Conservation (phyloP, 1,139 yeast species). For the Suhomyces ambrosiae region DNA sequence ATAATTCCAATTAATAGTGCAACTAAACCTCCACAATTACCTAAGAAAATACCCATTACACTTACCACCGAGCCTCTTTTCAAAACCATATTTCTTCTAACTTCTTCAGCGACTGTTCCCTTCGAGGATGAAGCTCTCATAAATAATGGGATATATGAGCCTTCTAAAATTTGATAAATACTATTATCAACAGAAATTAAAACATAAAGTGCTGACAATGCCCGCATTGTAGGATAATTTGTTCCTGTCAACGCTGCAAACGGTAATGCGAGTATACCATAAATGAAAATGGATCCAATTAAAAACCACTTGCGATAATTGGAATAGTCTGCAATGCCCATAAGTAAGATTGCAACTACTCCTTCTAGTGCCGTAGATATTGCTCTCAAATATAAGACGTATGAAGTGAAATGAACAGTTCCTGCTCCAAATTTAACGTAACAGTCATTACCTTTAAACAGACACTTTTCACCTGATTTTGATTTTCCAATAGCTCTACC, state of each 20-base stretch:
- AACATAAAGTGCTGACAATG: constrained; percentile 35
- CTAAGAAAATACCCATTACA: constrained; percentile 40
- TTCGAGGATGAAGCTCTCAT: constrained; percentile 33
- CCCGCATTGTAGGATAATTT: constrained; percentile 26
- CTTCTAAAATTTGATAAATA: constrained; percentile 44
- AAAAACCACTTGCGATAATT: constrained; percentile 39
- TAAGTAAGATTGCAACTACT: constrained; percentile 35
- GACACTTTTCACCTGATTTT: constrained; percentile 29
- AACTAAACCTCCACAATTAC: constrained; percentile 44
- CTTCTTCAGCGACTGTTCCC: constrained; percentile 27
- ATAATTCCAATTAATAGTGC: constrained; percentile 44
- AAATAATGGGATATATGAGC: constrained; percentile 46
- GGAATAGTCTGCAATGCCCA: constrained; percentile 50
- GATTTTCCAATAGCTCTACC: constrained; percentile 37
- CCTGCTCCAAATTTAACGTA: constrained; percentile 40
- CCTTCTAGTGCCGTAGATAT: constrained; percentile 45
- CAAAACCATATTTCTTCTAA: constrained; percentile 28
- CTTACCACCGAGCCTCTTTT: constrained; percentile 41
- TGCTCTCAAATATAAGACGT: constrained; percentile 42
- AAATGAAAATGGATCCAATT: constrained; percentile 32
- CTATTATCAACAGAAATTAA: constrained; percentile 34
- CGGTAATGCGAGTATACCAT: constrained; percentile 42
- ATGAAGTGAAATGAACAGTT: constrained; percentile 38
- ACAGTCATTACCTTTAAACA: constrained; percentile 39
- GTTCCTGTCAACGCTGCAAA: constrained; percentile 35